phyloP scores from a whole-genome alignment of 768 basidiomycete species.

The Paxillus ammoniavirescens region DNA sequence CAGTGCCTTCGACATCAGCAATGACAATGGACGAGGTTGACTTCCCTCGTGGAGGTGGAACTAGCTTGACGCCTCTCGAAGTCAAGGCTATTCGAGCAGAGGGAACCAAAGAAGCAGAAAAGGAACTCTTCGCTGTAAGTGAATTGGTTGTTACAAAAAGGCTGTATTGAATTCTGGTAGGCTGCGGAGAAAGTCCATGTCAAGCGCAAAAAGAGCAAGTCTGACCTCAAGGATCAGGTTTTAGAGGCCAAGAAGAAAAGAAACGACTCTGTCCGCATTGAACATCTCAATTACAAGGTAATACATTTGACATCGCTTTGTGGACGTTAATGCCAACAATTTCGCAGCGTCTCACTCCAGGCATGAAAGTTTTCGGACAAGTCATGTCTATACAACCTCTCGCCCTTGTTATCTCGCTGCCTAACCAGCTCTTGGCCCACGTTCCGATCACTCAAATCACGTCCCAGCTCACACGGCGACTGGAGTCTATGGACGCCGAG shows the following conservation, averaged over 20 bases:
- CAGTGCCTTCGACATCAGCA: constrained; percentile 35
- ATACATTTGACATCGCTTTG: constrained; percentile 5
- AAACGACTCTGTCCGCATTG: constrained; percentile 66
- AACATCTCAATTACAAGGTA: constrained; percentile 94
- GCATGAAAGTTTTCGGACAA: constrained; percentile 89
- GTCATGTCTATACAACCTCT: constrained; percentile 85
- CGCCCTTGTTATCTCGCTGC: constrained; percentile 89
- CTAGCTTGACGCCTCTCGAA: constrained; percentile 83
- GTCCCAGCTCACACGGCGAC: constrained; percentile 64
- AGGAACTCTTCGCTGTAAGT: constrained; percentile 70
- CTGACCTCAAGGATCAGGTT: constrained; percentile 36
- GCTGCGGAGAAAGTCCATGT: constrained; percentile 37
- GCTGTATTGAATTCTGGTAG: constrained; percentile 33
- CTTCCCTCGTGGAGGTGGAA: constrained; percentile 95
- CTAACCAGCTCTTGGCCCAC: constrained; percentile 91
- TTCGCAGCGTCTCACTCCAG: constrained; percentile 67
- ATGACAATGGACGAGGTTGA: constrained; percentile 71
- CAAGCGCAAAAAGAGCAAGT: constrained; percentile 48
- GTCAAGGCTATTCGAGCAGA: constrained; percentile 84
- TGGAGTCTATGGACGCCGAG: constrained; percentile 62
- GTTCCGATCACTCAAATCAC: constrained; percentile 94
- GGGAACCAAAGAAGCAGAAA: constrained; percentile 79
- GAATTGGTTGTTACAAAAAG: not conserved
- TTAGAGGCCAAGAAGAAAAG: constrained; percentile 27
- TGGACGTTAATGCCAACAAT: constrained; percentile 5